Conservation (phyloP, 2,329 filamentous ascomycete species). For the Hymenoscyphus fructigenus region DNA sequence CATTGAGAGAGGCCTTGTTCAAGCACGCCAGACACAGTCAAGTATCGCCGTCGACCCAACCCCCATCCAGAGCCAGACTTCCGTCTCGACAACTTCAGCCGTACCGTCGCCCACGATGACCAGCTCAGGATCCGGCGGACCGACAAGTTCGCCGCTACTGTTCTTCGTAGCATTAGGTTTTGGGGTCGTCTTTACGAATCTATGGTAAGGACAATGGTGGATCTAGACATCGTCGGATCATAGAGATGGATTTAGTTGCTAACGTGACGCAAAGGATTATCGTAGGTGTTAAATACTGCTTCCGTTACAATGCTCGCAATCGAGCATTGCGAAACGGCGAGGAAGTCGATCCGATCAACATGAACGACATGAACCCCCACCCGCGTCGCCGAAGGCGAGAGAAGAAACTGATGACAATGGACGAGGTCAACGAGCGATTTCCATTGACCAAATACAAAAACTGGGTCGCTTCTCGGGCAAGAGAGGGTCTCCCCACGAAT, state of each 20-base stretch:
- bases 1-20: conserved; percentile 23
- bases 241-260: conserved; percentile 22
- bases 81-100: conserved; percentile 20
- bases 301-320: conserved; percentile 94
- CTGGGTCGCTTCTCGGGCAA: conserved; percentile 82
- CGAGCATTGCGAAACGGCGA: conserved; percentile 73
- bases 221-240: background rate
- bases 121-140: conserved; percentile 36
- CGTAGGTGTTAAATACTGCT: conserved; percentile 98
- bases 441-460: conserved; percentile 94
- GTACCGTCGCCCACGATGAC: conserved; percentile 28
- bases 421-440: conserved; percentile 97
- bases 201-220: conserved; percentile 70
- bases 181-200: conserved; percentile 96
- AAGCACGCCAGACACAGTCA: conserved; percentile 21
- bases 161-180: conserved; percentile 97
- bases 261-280: conserved; percentile 73
- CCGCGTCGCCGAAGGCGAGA: conserved; percentile 85
- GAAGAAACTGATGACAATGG: conserved; percentile 99
- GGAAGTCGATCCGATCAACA: conserved; percentile 83
- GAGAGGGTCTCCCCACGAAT: conserved; percentile 77
- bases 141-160: conserved; percentile 71
- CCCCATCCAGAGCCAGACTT: conserved; percentile 13
- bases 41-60: conserved; percentile 4
- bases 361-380: conserved; percentile 75